Base-by-base conservation (phyloP, 1,284 basidiomycete species). In the Boletus semigastroideus region DNA sequence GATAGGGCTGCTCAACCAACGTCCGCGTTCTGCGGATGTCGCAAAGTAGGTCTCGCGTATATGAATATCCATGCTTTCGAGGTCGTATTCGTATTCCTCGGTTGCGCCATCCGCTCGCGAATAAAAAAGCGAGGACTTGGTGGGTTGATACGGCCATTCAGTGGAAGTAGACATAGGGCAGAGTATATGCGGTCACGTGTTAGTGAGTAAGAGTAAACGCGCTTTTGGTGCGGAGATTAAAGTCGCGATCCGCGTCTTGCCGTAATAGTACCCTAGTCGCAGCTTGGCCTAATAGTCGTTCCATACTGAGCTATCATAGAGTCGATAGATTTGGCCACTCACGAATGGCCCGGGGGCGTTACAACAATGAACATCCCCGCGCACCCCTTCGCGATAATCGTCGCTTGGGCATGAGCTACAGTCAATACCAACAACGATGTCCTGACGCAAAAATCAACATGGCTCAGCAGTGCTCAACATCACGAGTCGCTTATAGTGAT, bases 11-110 rank as follows among this genome's bases (percentile, higher is more conserved):
- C 66, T 77, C 56, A 71, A 68, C 79, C 79, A 81, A 44, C 72
- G 72, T 12, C 80, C 79, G 42, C 79, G 78, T 56, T 81, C 80
- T 4, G 76, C 72, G 42, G 79, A 81, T 16, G 72, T 72, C 36
- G 72, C 69, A 58, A 80, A 81, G 55, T 72, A 78, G 8, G 78
- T 80, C 49, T 72, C 69, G 43, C 73, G 76, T 42, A 70, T 55
- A 39, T 64, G 69, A 19, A 70, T 67, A 42, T 71, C 49, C 66
- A 71, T 61, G 55, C 62, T 60, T 51, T 67, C 66, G 42, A 68
- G 60, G 51, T 70, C 66, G 25, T 65, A 60, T 42, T 70, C 68
- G 38, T 42, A 44, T 10, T 63, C 59, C 25, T 68, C 64, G 12
- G 52, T 43, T 20, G 54, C 45, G n/a, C 54, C 56, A 16, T 57